Percentiles rank a stretch among this genome's conserved stretches.
Evolutionary conservation across 2,329 filamentous ascomycete species (phyloP).

Genomic region (Microsporum canis): DNA sequence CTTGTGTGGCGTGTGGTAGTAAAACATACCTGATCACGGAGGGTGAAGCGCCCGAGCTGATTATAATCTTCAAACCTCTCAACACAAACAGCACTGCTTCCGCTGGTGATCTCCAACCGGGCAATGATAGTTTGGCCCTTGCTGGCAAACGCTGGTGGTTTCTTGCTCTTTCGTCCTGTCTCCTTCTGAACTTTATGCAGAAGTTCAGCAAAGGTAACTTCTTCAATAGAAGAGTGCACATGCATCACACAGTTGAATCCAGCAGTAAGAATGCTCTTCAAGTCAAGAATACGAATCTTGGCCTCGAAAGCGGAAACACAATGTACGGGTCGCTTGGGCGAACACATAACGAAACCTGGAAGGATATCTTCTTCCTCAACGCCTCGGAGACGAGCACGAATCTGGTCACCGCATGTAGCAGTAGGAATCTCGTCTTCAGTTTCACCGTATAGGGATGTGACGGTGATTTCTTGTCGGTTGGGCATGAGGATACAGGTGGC

Average conservation of each 20-base stretch:
- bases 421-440: slow-evolving; percentile 80
- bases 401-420: slow-evolving; percentile 86
- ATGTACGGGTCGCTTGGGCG: slow-evolving; percentile 84
- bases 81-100: slow-evolving; percentile 76
- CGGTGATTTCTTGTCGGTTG: slow-evolving; percentile 68
- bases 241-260: slow-evolving; percentile 98
- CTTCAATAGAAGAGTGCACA: slow-evolving; percentile 93
- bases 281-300: slow-evolving; percentile 86
- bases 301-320: slow-evolving; percentile 84
- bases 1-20: slow-evolving; percentile 16
- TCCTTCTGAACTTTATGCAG: slow-evolving; percentile 94
- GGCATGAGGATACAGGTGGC: slow-evolving; percentile 88
- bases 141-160: slow-evolving; percentile 79
- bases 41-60: slow-evolving; percentile 81
- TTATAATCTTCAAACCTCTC: slow-evolving; percentile 94
- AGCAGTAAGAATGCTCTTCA: slow-evolving; percentile 86
- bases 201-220: slow-evolving; percentile 80
- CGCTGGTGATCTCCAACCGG: slow-evolving; percentile 73
- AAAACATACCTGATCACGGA: slow-evolving; percentile 65
- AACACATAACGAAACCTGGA: slow-evolving; percentile 92
- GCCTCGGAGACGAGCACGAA: slow-evolving; percentile 81
- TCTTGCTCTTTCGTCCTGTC: slow-evolving; percentile 85
- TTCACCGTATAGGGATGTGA: slow-evolving; percentile 83
- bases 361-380: slow-evolving; percentile 96
- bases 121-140: slow-evolving; percentile 78